A percentile compares a stretch with the other conserved stretches of the same genome.
Conservation (phyloP, 345 rosid genomes). For the Bruguiera sexangula region DNA sequence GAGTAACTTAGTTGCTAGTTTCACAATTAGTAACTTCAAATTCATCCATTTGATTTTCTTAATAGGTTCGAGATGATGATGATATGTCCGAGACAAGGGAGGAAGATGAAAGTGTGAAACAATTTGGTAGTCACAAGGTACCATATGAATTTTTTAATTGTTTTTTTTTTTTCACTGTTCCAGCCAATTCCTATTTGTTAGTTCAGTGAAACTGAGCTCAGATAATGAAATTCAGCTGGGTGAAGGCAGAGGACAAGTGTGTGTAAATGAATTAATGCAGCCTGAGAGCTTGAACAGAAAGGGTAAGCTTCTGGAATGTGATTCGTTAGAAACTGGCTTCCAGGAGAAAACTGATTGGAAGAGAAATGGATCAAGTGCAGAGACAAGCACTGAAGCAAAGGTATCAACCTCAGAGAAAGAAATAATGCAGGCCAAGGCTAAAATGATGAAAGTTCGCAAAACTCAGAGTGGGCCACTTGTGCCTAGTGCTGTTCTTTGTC, state of each 20-base stretch:
- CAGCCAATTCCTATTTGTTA: slow-evolving; percentile 2
- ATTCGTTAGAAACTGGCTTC: slow-evolving; percentile 31
- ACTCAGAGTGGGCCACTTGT: slow-evolving; percentile 87
- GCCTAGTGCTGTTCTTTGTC: slow-evolving; percentile 52
- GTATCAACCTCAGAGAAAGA: slow-evolving; percentile 56
- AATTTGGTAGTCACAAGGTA: slow-evolving; percentile 46
- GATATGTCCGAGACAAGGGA: slow-evolving; percentile 54
- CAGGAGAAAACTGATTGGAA: slow-evolving; percentile 37
- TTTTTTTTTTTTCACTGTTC: neutral
- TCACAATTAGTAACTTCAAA: slow-evolving; percentile 6
- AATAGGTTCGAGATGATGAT: slow-evolving; percentile 75
- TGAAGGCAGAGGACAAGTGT: slow-evolving; percentile 31
- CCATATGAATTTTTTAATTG: slow-evolving; percentile 3
- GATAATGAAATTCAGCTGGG: slow-evolving; percentile 30
- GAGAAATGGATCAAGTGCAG: slow-evolving; percentile 36
- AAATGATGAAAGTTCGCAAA: slow-evolving; percentile 57
- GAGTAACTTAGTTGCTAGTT: slow-evolving; percentile 13
- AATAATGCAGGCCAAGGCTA: slow-evolving; percentile 39
- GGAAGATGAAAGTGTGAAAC: slow-evolving; percentile 50
- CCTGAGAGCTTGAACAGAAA: slow-evolving; percentile 41
- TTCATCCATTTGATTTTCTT: slow-evolving; percentile 17
- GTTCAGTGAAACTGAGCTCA: slow-evolving; percentile 31
- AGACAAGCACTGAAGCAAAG: slow-evolving; percentile 33
- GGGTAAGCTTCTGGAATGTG: slow-evolving; percentile 51
- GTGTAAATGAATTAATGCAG: slow-evolving; percentile 30